Percentiles rank a stretch among this genome's conserved stretches.
Conservation (phyloP, 768 basidiomycete genomes). For the Mycena maculata region DNA sequence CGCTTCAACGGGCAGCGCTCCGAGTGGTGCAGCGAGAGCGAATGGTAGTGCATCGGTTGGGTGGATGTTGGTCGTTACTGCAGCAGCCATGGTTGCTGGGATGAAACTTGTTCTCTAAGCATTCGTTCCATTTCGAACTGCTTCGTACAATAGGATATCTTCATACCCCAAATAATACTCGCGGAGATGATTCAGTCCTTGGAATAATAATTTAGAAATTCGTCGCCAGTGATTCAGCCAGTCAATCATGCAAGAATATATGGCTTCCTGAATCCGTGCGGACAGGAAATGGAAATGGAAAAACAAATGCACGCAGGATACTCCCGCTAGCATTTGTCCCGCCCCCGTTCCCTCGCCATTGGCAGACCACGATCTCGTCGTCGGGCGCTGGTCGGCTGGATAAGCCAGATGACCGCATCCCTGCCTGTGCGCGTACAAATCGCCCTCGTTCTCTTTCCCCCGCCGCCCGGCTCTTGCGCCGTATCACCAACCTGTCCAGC, state of each 20-base stretch:
- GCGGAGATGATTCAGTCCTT: no score
- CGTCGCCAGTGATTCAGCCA: no score
- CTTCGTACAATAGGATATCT: background rate
- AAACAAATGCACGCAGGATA: no score
- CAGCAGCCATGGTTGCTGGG: slow-evolving; percentile 16
- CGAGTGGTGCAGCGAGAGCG: background rate
- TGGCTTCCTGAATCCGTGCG: no score
- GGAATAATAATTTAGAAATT: no score
- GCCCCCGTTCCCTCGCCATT: no score
- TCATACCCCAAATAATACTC: background rate
- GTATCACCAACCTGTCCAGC: slow-evolving; percentile 5
- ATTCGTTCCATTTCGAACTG: slow-evolving; percentile 6
- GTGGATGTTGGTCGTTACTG: slow-evolving; percentile 17
- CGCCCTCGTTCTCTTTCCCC: background rate
- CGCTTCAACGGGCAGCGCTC: background rate
- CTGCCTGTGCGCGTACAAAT: background rate
- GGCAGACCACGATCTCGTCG: background rate
- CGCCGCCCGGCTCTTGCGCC: background rate
- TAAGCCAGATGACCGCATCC: background rate
- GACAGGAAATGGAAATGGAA: no score
- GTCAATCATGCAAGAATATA: no score
- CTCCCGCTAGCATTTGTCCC: no score
- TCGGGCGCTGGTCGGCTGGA: background rate
- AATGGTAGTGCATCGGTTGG: slow-evolving; percentile 13
- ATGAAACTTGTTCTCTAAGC: slow-evolving; percentile 15